Conservation (phyloP, 176 grass and related monocot species). For the Tillandsia fasciculata region DNA sequence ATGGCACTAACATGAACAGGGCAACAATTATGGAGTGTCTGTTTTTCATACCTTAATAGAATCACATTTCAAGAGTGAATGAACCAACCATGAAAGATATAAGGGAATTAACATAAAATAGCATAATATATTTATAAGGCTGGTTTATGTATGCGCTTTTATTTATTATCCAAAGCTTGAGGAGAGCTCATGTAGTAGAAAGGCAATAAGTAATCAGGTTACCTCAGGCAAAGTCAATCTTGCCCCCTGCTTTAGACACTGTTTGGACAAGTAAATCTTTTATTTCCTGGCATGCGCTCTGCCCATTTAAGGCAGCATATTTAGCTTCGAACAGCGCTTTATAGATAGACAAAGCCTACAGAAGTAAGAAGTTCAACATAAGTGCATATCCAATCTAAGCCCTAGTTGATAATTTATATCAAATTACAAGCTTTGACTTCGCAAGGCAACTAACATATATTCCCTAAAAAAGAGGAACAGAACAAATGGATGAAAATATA, state of each 20-base stretch:
- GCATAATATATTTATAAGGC: background rate
- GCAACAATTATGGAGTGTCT: too few species aligned
- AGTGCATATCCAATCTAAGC: background rate
- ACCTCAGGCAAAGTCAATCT: slow-evolving; percentile 91
- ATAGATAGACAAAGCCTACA: slow-evolving; percentile 66
- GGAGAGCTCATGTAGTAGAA: background rate
- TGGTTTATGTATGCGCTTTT: background rate
- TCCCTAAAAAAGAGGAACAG: too few species aligned
- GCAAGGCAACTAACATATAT: too few species aligned
- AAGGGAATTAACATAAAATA: background rate
- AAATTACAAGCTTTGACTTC: background rate
- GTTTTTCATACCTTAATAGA: background rate
- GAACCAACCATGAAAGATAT: background rate
- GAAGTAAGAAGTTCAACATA: background rate
- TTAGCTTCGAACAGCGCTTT: slow-evolving; percentile 67
- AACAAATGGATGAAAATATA: too few species aligned
- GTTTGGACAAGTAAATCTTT: slow-evolving; percentile 43
- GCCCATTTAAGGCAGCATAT: slow-evolving; percentile 31
- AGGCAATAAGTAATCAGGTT: background rate
- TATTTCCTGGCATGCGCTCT: slow-evolving; percentile 36
- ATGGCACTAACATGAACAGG: too few species aligned
- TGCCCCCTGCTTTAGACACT: slow-evolving; percentile 47
- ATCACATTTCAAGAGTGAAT: background rate
- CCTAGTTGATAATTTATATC: background rate
- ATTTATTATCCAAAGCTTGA: background rate